A percentile compares a stretch with the other conserved stretches of the same genome.
Conservation (phyloP, 2,329 filamentous ascomycete species). For the Epichloe elymi region DNA sequence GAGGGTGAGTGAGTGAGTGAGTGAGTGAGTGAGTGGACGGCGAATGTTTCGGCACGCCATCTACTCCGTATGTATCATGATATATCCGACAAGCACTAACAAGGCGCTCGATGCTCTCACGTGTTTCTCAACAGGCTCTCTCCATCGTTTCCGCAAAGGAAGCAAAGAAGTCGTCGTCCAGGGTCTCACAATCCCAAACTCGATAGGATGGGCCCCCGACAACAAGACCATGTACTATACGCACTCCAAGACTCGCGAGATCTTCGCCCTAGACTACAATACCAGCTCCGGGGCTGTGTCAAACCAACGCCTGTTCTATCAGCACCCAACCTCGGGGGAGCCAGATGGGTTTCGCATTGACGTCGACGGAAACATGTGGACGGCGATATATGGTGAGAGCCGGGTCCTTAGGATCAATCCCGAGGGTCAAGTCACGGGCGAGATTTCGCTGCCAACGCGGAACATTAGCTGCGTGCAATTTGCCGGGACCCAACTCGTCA, state of each 20-base stretch:
- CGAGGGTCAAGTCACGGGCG: constrained; percentile 56
- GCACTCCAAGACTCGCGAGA: constrained; percentile 57
- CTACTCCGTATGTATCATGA: neutral
- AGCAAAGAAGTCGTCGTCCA: constrained; percentile 46
- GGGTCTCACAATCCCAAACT: constrained; percentile 68
- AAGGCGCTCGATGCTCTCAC: neutral
- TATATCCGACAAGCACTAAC: neutral
- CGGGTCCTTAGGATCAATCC: constrained; percentile 63
- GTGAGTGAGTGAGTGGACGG: no score
- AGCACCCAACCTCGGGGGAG: constrained; percentile 49
- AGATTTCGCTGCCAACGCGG: constrained; percentile 62
- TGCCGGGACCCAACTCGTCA: constrained; percentile 59
- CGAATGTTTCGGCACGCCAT: no score
- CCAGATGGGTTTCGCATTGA: constrained; percentile 84
- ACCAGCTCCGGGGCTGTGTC: constrained; percentile 47
- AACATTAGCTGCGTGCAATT: constrained; percentile 76
- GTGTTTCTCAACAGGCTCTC: constrained; percentile 40
- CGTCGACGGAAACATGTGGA: constrained; percentile 76
- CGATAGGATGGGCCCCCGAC: constrained; percentile 66
- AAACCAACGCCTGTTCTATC: constrained; percentile 61
- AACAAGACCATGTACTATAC: constrained; percentile 70
- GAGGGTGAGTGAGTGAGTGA: constrained; percentile 31
- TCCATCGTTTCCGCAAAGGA: constrained; percentile 58
- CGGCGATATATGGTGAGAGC: constrained; percentile 67
- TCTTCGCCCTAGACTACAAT: constrained; percentile 67